phyloP scores from a whole-genome alignment of 2,329 filamentous ascomycete genomes.

The Simplicillium sp. region DNA sequence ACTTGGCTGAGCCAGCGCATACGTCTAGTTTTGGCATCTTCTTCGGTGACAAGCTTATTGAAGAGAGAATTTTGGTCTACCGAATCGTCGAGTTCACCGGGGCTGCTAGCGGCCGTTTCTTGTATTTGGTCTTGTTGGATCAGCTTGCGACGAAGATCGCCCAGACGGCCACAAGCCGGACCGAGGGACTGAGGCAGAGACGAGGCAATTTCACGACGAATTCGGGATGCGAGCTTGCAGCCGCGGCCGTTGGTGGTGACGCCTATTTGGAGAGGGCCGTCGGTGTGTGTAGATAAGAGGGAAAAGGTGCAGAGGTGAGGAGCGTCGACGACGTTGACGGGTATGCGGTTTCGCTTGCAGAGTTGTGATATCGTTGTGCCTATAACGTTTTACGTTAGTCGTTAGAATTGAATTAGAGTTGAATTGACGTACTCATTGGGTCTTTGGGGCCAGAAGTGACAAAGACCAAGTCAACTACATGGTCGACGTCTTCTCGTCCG shows the following conservation, averaged over 20 bases:
- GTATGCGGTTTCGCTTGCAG: slow-evolving; percentile 74
- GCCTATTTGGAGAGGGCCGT: slow-evolving; percentile 88
- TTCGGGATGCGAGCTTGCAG: slow-evolving; percentile 84
- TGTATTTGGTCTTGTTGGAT: slow-evolving; percentile 55
- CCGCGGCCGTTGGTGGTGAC: slow-evolving; percentile 92
- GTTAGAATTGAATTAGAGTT: neutral
- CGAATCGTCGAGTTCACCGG: slow-evolving; percentile 44
- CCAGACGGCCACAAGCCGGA: slow-evolving; percentile 65
- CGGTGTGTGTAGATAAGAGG: slow-evolving; percentile 77
- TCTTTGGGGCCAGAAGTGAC: slow-evolving; percentile 54
- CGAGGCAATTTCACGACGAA: slow-evolving; percentile 79
- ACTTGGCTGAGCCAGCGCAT: slow-evolving; percentile 93
- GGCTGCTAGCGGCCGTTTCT: slow-evolving; percentile 34
- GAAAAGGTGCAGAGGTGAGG: slow-evolving; percentile 83
- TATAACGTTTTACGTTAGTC: neutral
- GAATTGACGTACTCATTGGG: slow-evolving; percentile 21
- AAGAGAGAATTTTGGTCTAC: slow-evolving; percentile 71
- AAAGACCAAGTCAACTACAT: slow-evolving; percentile 85
- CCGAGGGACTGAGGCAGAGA: slow-evolving; percentile 70
- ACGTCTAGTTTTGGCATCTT: slow-evolving; percentile 67
- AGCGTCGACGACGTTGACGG: slow-evolving; percentile 85
- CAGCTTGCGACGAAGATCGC: slow-evolving; percentile 59
- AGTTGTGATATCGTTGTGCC: slow-evolving; percentile 39
- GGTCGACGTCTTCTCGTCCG: slow-evolving; percentile 69
- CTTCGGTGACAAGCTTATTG: slow-evolving; percentile 70